Evolutionary conservation across 495 filamentous ascomycete species (phyloP).

Genomic region (Penicillium simplicissimum): DNA sequence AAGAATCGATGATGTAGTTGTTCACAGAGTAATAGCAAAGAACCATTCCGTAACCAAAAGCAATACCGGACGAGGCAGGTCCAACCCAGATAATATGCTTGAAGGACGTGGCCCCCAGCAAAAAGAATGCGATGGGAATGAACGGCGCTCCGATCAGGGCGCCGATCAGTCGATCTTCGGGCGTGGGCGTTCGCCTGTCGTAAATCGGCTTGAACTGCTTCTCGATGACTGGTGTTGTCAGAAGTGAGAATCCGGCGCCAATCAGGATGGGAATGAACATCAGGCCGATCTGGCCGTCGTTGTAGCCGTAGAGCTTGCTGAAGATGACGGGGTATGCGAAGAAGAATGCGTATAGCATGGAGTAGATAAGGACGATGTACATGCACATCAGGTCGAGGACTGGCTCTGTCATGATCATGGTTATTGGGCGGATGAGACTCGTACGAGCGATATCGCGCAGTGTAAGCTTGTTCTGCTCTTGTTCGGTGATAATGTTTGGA

Average conservation of each 20-base stretch:
- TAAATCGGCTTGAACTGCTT: constrained; percentile 34
- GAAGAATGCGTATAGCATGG: constrained; percentile 73
- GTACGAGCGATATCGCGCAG: constrained; percentile 48
- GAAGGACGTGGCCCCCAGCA: constrained; percentile 61
- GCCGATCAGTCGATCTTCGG: constrained; percentile 42
- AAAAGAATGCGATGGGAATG: constrained; percentile 50
- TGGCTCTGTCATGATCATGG: constrained; percentile 47
- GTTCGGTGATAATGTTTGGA: constrained; percentile 55
- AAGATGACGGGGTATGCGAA: constrained; percentile 69
- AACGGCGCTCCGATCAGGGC: constrained; percentile 36
- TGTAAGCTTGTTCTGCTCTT: constrained; percentile 29
- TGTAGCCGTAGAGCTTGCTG: constrained; percentile 50
- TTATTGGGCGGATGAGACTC: constrained; percentile 41
- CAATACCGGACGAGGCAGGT: constrained; percentile 58
- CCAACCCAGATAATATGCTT: constrained; percentile 64
- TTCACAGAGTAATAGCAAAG: constrained; percentile 67
- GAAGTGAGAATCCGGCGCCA: constrained; percentile 58
- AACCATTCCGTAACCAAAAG: constrained; percentile 70
- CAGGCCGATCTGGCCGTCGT: constrained; percentile 35
- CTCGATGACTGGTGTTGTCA: constrained; percentile 38
- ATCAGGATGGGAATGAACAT: constrained; percentile 41
- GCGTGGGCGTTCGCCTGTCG: constrained; percentile 22
- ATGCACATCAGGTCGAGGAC: constrained; percentile 61
- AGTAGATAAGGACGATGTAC: constrained; percentile 69
- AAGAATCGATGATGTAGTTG: constrained; percentile 71